These are phyloP conservation scores for Spathaspora hagerdaliae DNA, from an alignment of 805 yeast genomes.

Conservation along the genomic window DNA sequence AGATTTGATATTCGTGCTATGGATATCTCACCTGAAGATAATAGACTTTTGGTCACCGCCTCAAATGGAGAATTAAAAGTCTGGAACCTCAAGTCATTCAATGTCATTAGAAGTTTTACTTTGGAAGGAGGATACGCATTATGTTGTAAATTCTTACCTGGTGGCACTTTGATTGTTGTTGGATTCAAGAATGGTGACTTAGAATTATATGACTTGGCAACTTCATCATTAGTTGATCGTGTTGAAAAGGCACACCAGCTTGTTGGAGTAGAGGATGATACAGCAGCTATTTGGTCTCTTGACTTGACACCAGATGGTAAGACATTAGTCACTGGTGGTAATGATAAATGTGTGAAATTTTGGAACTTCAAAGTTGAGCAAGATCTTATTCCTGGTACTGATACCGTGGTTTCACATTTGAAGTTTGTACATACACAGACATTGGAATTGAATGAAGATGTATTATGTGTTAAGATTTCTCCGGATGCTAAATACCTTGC, in stretches of 20 bases:
- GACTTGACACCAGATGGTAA: constrained; percentile 86
- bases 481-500: constrained; percentile 78
- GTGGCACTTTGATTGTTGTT: constrained; percentile 79
- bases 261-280: constrained; percentile 32
- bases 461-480: constrained; percentile 72
- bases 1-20: constrained; percentile 83
- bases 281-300: constrained; percentile 79
- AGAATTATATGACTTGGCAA: constrained; percentile 81
- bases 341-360: constrained; percentile 84
- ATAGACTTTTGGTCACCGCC: constrained; percentile 78
- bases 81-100: constrained; percentile 74
- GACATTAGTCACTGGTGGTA: constrained; percentile 84
- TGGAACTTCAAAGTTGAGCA: constrained; percentile 78
- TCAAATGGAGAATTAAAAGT: constrained; percentile 85
- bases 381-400: constrained; percentile 69
- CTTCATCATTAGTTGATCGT: constrained; percentile 67
- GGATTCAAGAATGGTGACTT: constrained; percentile 87
- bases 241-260: constrained; percentile 65
- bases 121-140: constrained; percentile 81
- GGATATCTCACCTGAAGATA: constrained; percentile 82
- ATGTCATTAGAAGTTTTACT: constrained; percentile 75
- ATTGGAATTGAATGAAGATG: constrained; percentile 82
- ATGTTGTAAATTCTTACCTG: constrained; percentile 79
- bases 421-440: constrained; percentile 72
- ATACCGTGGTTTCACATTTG: constrained; percentile 46